These are phyloP conservation scores for Phytophthora nicotianae DNA, from an alignment of 352 stramenopile species.

Conservation along the genomic window DNA sequence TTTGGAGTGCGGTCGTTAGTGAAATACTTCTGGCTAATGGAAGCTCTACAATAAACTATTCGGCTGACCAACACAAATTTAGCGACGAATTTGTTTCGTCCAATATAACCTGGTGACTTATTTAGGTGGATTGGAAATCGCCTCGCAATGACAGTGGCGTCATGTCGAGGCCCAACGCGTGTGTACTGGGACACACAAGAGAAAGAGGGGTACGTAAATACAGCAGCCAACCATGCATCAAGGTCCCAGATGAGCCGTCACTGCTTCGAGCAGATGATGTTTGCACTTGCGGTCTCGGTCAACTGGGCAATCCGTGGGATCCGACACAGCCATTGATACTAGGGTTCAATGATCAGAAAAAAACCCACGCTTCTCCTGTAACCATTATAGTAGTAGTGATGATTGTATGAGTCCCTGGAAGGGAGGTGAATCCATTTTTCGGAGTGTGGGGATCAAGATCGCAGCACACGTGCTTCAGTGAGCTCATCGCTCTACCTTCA, in stretches of 20 bases:
- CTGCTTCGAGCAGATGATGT: neutral
- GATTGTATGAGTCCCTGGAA: constrained; percentile 14
- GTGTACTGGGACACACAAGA: constrained; percentile 1
- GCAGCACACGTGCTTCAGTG: no score
- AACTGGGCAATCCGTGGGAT: neutral
- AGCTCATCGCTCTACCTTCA: no score
- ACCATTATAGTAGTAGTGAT: constrained; percentile 4
- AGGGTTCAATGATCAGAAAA: neutral
- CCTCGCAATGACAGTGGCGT: constrained; percentile 1
- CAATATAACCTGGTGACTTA: neutral
- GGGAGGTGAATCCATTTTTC: neutral
- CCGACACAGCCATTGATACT: neutral
- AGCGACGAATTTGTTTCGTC: neutral
- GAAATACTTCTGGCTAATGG: neutral
- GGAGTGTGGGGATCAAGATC: no score
- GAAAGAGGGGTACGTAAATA: neutral
- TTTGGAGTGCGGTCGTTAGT: neutral
- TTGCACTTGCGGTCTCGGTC: neutral
- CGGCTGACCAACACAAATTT: neutral
- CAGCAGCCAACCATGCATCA: neutral
- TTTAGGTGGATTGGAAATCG: constrained; percentile 5
- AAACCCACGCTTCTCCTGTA: neutral
- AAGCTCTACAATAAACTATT: neutral
- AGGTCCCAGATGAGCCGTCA: neutral
- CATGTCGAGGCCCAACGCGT: neutral